Percentiles rank a stretch among this genome's conserved stretches.
Conservation (phyloP, 768 basidiomycete species). For the Cystobasidium tubakii region DNA sequence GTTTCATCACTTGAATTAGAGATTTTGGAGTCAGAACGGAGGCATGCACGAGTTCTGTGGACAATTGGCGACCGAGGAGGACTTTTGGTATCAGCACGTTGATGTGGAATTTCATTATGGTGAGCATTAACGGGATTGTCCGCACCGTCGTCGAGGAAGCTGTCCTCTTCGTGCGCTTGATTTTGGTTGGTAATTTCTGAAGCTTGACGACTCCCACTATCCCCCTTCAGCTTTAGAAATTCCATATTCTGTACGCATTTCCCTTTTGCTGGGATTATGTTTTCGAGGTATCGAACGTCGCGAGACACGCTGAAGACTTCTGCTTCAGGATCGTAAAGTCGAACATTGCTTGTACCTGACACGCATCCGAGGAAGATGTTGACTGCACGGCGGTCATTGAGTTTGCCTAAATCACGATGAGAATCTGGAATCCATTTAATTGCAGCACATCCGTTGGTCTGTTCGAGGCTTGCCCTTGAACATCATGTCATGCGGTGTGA, state of each 20-base stretch:
- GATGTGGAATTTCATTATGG: no score
- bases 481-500: slow-evolving; percentile 1
- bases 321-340: slow-evolving; percentile 4
- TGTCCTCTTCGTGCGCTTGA: no score
- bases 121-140: no score
- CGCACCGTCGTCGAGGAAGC: no score
- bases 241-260: neutral
- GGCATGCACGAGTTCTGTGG: neutral
- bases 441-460: slow-evolving; percentile 21
- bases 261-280: slow-evolving; percentile 12
- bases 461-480: slow-evolving; percentile 8
- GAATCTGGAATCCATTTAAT: slow-evolving; percentile 1
- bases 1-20: neutral
- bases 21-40: neutral
- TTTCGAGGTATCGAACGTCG: slow-evolving; percentile 10
- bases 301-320: neutral
- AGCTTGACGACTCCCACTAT: neutral
- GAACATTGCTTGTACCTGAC: slow-evolving; percentile 5
- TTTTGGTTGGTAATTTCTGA: no score
- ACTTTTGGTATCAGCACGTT: slow-evolving; percentile 16
- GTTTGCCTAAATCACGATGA: neutral
- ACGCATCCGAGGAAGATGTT: slow-evolving; percentile 11
- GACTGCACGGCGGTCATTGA: neutral
- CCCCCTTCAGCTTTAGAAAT: slow-evolving; percentile 16
- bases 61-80: slow-evolving; percentile 19